phyloP scores from a whole-genome alignment of 257 asterid genomes.

The Ajuga chamaepitys region DNA sequence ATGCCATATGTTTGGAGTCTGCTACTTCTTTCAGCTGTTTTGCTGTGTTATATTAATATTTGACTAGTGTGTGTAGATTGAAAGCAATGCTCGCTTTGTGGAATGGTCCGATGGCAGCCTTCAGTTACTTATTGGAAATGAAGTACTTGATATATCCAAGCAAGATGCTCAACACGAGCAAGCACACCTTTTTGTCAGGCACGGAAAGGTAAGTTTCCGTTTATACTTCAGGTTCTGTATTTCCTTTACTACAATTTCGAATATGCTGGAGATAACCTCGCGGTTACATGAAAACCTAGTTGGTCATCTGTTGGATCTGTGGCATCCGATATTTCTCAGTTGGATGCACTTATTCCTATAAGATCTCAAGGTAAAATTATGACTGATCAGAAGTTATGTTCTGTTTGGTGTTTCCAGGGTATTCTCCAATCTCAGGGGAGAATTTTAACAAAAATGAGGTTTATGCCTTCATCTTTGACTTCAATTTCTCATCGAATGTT shows the following conservation, averaged over 20 bases:
- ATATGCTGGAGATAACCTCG: not conserved
- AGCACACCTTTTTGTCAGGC: slow-evolving; percentile 90
- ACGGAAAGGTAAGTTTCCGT: slow-evolving; percentile 58
- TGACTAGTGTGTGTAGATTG: slow-evolving; percentile 41
- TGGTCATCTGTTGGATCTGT: slow-evolving; percentile 1
- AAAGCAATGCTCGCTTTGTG: slow-evolving; percentile 98
- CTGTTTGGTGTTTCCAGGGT: slow-evolving; percentile 44
- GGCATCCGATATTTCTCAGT: not conserved
- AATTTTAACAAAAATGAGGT: slow-evolving; percentile 79
- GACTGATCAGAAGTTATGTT: slow-evolving; percentile 10
- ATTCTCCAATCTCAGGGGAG: slow-evolving; percentile 97
- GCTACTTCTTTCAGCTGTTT: not conserved
- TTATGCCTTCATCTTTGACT: slow-evolving; percentile 94
- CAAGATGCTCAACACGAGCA: slow-evolving; percentile 96
- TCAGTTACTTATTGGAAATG: slow-evolving; percentile 91
- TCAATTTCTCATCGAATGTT: slow-evolving; percentile 89
- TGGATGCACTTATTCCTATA: not conserved
- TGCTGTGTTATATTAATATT: not conserved
- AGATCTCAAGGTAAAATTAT: not conserved
- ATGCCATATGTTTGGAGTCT: not conserved
- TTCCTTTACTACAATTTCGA: not conserved
- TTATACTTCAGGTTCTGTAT: not conserved
- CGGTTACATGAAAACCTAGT: not conserved
- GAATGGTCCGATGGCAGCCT: slow-evolving; percentile 99
- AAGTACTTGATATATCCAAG: slow-evolving; percentile 91